phyloP scores from a whole-genome alignment of 106 monocot species.

The Dendrobium huoshanense region DNA sequence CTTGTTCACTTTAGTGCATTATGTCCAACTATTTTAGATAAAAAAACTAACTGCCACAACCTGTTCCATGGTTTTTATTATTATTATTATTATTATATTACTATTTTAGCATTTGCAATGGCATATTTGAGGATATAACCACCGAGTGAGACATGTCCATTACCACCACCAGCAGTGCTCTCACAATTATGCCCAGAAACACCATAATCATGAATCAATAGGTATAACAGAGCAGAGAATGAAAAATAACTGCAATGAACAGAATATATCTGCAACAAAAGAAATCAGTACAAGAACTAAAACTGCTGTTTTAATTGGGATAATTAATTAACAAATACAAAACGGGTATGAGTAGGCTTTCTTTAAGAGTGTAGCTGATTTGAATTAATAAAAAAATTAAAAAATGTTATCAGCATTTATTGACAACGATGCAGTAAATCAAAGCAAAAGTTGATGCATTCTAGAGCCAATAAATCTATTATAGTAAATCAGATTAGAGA shows the following conservation, averaged over 20 bases:
- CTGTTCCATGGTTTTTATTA: not conserved
- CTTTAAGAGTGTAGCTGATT: not conserved
- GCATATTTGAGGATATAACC: not conserved
- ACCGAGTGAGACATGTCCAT: not conserved
- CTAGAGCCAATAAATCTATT: not conserved
- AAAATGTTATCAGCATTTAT: not conserved
- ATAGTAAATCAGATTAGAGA: not conserved
- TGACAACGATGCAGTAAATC: not conserved
- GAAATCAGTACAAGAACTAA: not conserved
- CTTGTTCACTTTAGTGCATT: not conserved
- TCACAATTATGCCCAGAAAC: not conserved
- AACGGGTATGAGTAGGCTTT: not conserved
- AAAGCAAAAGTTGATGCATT: not conserved
- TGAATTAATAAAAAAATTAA: not conserved
- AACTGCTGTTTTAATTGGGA: not conserved
- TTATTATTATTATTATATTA: not conserved
- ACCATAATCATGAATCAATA: not conserved
- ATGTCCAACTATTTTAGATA: not conserved
- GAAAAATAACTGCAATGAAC: not conserved
- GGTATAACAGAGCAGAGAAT: not conserved
- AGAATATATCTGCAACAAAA: not conserved
- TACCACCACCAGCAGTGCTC: not conserved
- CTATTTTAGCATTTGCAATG: not conserved
- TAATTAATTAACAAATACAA: not conserved
- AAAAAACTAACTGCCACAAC: not conserved